Percentiles rank a stretch among this genome's conserved stretches.
These are phyloP conservation scores for Astraeus odoratus DNA, from an alignment of 768 basidiomycete genomes.

Conservation along the genomic window DNA sequence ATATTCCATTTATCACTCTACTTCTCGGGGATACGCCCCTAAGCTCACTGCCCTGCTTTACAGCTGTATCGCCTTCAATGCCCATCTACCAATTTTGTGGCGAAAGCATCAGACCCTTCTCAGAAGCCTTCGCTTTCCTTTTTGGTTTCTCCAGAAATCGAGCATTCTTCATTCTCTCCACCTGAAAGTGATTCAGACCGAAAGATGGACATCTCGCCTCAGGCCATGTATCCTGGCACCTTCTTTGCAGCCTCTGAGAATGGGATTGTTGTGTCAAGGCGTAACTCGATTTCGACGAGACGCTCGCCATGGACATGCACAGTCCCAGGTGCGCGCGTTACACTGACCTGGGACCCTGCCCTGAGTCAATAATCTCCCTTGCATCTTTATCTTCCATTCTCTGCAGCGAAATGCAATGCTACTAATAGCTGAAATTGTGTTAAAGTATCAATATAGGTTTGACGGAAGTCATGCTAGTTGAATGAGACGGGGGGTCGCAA, in stretches of 20 bases:
- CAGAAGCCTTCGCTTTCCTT: constrained; percentile 16
- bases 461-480: too few relatives aligned
- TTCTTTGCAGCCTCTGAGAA: constrained; percentile 52
- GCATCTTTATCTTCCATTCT: not conserved
- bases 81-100: constrained; percentile 4
- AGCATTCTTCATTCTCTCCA: not conserved
- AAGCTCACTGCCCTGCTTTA: not conserved
- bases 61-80: constrained; percentile 40
- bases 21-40: not conserved
- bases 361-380: not conserved
- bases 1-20: not conserved
- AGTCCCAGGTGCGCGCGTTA: constrained; percentile 27
- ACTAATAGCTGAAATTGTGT: too few relatives aligned
- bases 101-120: constrained; percentile 3
- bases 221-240: constrained; percentile 5
- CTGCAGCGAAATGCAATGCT: too few relatives aligned
- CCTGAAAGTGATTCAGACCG: constrained; percentile 15
- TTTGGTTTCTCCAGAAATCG: constrained; percentile 18
- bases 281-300: constrained; percentile 1
- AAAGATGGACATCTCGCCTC: too few relatives aligned
- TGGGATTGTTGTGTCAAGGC: constrained; percentile 37
- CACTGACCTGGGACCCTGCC: constrained; percentile 12
- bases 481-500: too few relatives aligned
- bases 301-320: constrained; percentile 34
- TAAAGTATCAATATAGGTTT: too few relatives aligned